A percentile compares a stretch with the other conserved stretches of the same genome.
These are phyloP conservation scores for Tilletia indica DNA, from an alignment of 1,284 basidiomycete genomes.

Conservation along the genomic window DNA sequence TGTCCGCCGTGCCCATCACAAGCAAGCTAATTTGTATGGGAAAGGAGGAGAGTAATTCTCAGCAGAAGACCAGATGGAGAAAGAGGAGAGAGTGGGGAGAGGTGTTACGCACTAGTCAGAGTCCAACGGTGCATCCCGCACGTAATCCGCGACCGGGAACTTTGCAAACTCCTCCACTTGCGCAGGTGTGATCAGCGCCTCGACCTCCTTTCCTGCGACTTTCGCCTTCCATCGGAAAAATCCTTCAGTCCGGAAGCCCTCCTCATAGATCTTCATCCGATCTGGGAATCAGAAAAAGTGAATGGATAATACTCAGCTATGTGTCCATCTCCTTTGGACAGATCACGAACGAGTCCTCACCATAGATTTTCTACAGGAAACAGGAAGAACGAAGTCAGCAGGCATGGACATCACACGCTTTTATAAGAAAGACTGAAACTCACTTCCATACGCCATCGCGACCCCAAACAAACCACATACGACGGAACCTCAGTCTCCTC, in stretches of 20 bases:
- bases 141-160: constrained; percentile 32
- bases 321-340: no score
- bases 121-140: constrained; percentile 33
- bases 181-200: constrained; percentile 33
- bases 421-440: background rate
- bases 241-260: constrained; percentile 35
- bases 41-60: background rate
- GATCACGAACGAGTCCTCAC: background rate
- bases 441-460: constrained; percentile 37
- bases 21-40: constrained; percentile 24
- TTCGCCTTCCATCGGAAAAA: constrained; percentile 40
- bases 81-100: background rate
- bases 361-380: background rate
- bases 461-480: constrained; percentile 61
- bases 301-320: background rate
- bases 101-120: constrained; percentile 28
- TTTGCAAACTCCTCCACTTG: constrained; percentile 38
- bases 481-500: constrained; percentile 46
- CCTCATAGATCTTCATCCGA: constrained; percentile 29
- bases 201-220: constrained; percentile 35
- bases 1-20: constrained; percentile 40
- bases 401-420: background rate
- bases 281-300: constrained; percentile 20
- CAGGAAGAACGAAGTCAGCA: background rate
- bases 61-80: no score